Base-by-base conservation (phyloP, 306 rosid genomes). In the Morella rubra region DNA sequence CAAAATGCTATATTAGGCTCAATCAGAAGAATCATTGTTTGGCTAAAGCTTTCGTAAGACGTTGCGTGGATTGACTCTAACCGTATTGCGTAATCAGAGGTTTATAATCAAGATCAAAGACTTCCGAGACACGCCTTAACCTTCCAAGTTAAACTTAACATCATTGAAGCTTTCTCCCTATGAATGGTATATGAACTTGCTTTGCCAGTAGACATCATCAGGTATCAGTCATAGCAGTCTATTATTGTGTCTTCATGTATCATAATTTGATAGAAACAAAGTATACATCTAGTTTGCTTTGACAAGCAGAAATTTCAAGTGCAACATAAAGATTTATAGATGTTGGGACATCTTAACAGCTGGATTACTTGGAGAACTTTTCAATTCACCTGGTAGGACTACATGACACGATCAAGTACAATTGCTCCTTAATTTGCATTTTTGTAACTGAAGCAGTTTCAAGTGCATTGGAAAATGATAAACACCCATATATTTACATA, bases 231-330 rank as follows among this genome's bases (percentile, higher is more conserved):
- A 27, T 19, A 66, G 73, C 37, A 55, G 45, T 60, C 79, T 78
- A 64, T 55, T 59, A 59, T 81, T 78, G 83, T 85, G 72, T 69
- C 50, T 70, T 54, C 80, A 68, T 84, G 77, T 45, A 78, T 51
- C 68, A 71, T 78, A 78, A 78, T 81, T 62, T 72, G 81, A 78
- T 74, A 73, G 58, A 73, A 41, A 45, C 59, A 83, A 76, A 84
- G 81, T 47, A 80, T 68, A 44, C 52, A 67, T 52, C 77, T 66
- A 74, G 79, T 67, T 75, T 81, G 83, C 88, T 81, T 84, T 81
- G 69, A 42, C 77, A 78, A 65, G 81, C 85, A 84, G 83, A 67
- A 78, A 74, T 55, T 78, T 84, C 81, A 81, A 81, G 81, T 81
- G 41, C 80, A 71, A 13, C 69, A 71, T 58, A 71, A 73, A 42